Base-by-base conservation (phyloP, 2,329 filamentous ascomycete genomes). In the Penicillium brasilianum region DNA sequence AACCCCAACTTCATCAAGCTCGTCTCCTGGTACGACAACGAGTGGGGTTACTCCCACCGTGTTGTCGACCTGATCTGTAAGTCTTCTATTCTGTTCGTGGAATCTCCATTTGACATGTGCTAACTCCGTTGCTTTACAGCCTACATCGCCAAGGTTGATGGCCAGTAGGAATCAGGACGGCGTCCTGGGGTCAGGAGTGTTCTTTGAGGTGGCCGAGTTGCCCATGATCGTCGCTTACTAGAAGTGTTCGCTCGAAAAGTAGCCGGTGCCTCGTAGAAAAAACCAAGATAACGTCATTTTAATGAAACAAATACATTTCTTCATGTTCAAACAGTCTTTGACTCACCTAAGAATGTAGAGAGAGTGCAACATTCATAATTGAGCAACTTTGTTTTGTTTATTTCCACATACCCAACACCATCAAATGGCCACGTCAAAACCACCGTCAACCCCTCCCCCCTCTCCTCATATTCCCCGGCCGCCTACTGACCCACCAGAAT, bases 1-100 rank as follows among this genome's bases (percentile, higher is more conserved):
- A 99, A 98, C 89, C 83, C 93, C 77, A 93, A 97, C 89, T 98
- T 98, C 81, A 89, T 97, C 87, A 99, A 99, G 91, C 88, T 99
- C 66, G 90, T 97, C 80, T 89, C 89, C 76, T 98, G 94, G 95
- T 97, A 97, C 84, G 93, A 97, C 87, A 98, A 98, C 87, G 94
- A 98, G 88, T 97, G 93, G 93, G 95, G 93, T 78, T 98, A 99
- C 90, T 96, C 91, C 82, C 93, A 93, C 85, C 95, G 91, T 88
- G 91, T 93, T 76, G 84, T 93, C 72, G 91, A 95, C 83, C 90
- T 95, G 74, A 78, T 81, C 67, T 65, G 77, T 80, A 76, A 76
- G 77, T 73, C 44, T 13, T 55, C 11, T 5, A 14, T 41, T 46
- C 7, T 25, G 37, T 43, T 14, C 36, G 41, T 4, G 34, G 14